Evolutionary conservation across 257 asterid species (phyloP), one percentile per base, ranked within the genome.

Genomic region (Lithospermum erythrorhizon): DNA sequence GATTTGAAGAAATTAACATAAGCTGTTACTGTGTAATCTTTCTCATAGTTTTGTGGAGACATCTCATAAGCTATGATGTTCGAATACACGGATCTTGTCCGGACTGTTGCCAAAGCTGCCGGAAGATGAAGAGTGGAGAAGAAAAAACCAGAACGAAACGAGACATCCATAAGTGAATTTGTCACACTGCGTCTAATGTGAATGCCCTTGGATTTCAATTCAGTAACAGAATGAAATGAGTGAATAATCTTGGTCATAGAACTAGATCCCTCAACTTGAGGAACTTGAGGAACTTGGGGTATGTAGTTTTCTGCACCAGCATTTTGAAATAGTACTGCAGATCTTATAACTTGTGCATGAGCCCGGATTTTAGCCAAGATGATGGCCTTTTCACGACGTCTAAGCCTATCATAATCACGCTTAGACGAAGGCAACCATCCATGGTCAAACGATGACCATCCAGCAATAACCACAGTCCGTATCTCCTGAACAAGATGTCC

Each of bases 181-280:
- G 37, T 52, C 0, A 20, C 9, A 35, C 73, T 65, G 3, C 73
- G 72, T 0, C 47, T 32, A 30, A 70, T 59, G n/a, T 70, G 59
- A 30, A 79, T 79, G 14, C 82, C 82, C 47, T 79, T 79, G 10
- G 72, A 68, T 59, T 68, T 76, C 45, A 79, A 65, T 6, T 76
- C 70, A 5, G 74, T 65, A 7, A 54, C 76, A 0, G 78, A 56
- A 32, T 63, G 61, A 57, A 65, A 79, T 1, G 72, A 57, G 16
- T 59, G 55, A 32, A 21, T n/a, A 53, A 41, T 3, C 4, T 8
- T 35, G 14, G 13, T 35, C 14, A 10, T 41, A 3, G 49, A 41
- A 41, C 49, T 41, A 13, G 17, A 41, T 41, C 49, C 49, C 49
- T 41, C 49, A 41, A 41, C 49, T 41, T 41, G 49, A 41, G 49